Conservation (phyloP, 2,329 filamentous ascomycete genomes). For the Fusarium hostae region DNA sequence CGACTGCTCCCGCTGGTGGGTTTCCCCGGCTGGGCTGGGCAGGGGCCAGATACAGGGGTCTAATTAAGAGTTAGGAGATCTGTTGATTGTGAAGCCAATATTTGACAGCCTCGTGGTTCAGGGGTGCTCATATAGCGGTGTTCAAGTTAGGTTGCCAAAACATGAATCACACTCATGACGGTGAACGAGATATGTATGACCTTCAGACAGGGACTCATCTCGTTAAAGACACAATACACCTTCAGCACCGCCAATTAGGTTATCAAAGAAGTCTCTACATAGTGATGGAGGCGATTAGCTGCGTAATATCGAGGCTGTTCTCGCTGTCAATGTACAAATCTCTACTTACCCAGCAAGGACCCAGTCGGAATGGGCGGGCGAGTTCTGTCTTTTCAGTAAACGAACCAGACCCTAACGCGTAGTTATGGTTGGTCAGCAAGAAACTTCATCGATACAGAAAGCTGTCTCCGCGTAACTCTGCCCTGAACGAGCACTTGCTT, state of each 20-base stretch:
- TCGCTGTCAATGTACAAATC: constrained; percentile 3
- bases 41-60: constrained; percentile 34
- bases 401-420: constrained; percentile 30
- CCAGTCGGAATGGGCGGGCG: constrained; percentile 38
- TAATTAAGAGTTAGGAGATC: constrained; percentile 34
- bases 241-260: constrained; percentile 22
- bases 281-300: constrained; percentile 20
- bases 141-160: constrained; percentile 8
- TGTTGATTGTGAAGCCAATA: constrained; percentile 30
- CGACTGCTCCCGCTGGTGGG: constrained; percentile 29
- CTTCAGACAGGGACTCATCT: neutral
- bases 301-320: constrained; percentile 23
- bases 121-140: constrained; percentile 19
- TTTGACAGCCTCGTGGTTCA: constrained; percentile 14
- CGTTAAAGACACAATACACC: neutral
- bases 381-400: constrained; percentile 11
- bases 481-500: constrained; percentile 31
- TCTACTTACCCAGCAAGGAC: constrained; percentile 3
- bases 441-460: constrained; percentile 1
- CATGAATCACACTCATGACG: neutral
- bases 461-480: constrained; percentile 31
- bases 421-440: constrained; percentile 24
- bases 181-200: neutral
- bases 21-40: constrained; percentile 34
- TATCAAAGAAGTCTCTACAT: constrained; percentile 6